A percentile compares a stretch with the other conserved stretches of the same genome.
Conservation (phyloP, 2,329 filamentous ascomycete genomes). For the Coniochaeta sp. region DNA sequence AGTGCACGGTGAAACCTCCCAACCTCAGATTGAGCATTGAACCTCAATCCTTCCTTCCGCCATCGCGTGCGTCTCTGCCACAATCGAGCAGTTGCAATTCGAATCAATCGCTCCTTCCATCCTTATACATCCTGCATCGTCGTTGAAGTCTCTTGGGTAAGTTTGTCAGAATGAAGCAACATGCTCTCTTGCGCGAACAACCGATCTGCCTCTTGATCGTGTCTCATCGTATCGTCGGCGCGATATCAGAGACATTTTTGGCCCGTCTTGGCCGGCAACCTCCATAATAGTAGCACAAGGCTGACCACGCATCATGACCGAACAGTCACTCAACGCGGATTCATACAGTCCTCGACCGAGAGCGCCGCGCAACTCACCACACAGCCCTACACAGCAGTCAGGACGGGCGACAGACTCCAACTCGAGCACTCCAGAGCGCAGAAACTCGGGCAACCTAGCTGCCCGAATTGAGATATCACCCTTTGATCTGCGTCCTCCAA, state of each 20-base stretch:
- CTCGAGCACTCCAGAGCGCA: not conserved
- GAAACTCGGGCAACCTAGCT: not conserved
- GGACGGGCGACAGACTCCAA: not conserved
- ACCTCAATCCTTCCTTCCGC: not conserved
- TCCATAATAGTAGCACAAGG: not conserved
- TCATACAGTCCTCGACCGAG: not conserved
- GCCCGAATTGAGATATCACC: not conserved
- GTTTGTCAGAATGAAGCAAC: not conserved
- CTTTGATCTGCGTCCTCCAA: not conserved
- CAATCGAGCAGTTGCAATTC: not conserved
- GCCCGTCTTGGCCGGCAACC: not conserved
- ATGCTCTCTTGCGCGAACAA: not conserved
- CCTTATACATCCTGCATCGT: not conserved
- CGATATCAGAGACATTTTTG: not conserved
- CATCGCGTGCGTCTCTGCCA: not conserved
- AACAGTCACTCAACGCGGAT: not conserved
- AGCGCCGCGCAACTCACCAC: not conserved
- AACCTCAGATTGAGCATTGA: not conserved
- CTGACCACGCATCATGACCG: not conserved
- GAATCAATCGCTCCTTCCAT: not conserved
- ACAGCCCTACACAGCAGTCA: not conserved
- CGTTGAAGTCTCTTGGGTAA: not conserved
- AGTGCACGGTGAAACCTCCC: not conserved
- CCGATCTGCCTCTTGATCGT: not conserved
- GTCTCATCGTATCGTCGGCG: not conserved